Conservation (phyloP, 331 rosid genomes). For the Pyracantha coccinea region DNA sequence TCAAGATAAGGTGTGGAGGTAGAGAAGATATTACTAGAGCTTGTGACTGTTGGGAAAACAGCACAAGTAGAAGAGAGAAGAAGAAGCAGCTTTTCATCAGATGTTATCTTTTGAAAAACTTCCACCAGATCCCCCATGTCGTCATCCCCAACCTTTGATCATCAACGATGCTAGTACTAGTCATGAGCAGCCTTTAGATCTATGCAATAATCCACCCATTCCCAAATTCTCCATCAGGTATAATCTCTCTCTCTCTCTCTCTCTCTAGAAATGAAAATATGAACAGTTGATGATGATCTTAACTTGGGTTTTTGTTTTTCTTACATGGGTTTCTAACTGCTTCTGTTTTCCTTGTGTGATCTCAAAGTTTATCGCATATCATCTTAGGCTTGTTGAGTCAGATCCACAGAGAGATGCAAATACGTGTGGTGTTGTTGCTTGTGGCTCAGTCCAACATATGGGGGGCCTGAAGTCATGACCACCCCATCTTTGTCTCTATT, state of each 20-base stretch:
- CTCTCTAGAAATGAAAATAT: background rate
- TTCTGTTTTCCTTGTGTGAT: constrained; percentile 2
- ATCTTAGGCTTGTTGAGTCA: constrained; percentile 13
- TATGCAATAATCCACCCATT: constrained; percentile 22
- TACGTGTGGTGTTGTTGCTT: constrained; percentile 17
- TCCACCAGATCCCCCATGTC: constrained; percentile 51
- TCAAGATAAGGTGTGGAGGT: constrained; percentile 31
- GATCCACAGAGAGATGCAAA: constrained; percentile 24
- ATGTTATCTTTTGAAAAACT: constrained; percentile 60
- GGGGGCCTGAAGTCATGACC: constrained; percentile 30
- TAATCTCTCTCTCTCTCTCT: background rate
- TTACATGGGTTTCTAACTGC: constrained; percentile 2
- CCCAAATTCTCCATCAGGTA: constrained; percentile 57
- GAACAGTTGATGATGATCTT: constrained; percentile 1
- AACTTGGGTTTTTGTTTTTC: background rate
- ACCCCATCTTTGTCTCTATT: constrained; percentile 22
- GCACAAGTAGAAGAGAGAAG: constrained; percentile 38
- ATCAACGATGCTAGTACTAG: background rate
- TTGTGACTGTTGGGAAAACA: constrained; percentile 50
- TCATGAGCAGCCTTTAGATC: constrained; percentile 19
- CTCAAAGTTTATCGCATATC: constrained; percentile 5
- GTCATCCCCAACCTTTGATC: constrained; percentile 20
- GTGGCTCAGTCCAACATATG: constrained; percentile 23
- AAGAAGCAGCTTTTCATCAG: constrained; percentile 39
- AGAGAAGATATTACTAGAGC: constrained; percentile 21